These are phyloP conservation scores for Saccharomyces uvarum DNA, from an alignment of 1,139 yeast genomes.

Conservation along the genomic window DNA sequence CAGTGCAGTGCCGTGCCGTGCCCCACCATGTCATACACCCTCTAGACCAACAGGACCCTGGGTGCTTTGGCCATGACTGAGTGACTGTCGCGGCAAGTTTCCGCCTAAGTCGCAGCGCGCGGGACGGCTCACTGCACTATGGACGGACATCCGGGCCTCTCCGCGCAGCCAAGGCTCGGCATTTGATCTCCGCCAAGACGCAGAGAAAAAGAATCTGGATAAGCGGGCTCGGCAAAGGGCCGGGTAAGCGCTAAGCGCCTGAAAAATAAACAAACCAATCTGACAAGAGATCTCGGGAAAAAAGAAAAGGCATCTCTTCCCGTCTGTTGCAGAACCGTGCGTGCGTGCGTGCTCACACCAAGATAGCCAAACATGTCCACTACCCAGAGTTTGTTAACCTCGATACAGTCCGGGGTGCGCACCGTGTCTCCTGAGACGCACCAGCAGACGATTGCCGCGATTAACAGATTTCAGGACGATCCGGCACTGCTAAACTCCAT, in stretches of 20 bases:
- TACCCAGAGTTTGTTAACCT: background rate
- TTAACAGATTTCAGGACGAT: background rate
- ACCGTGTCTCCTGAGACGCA: background rate
- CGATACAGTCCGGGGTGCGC: background rate
- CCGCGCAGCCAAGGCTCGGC: background rate
- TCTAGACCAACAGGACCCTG: background rate
- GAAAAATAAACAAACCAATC: background rate
- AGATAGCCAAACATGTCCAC: background rate
- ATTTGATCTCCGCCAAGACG: background rate
- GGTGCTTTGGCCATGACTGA: background rate
- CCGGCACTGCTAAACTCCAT: background rate
- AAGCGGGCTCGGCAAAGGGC: background rate
- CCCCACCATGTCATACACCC: background rate
- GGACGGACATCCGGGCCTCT: background rate
- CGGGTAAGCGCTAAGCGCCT: background rate
- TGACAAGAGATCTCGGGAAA: too few relatives aligned
- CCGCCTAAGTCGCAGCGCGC: constrained; percentile 3
- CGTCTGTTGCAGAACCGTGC: too few relatives aligned
- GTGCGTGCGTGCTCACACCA: too few relatives aligned
- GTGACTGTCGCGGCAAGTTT: constrained; percentile 1
- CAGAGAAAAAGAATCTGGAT: background rate
- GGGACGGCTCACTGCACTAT: background rate
- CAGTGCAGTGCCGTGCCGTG: background rate
- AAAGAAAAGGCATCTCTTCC: too few relatives aligned
- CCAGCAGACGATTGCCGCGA: background rate